phyloP scores from a whole-genome alignment of 768 basidiomycete genomes.

The Tricholomella constricta region DNA sequence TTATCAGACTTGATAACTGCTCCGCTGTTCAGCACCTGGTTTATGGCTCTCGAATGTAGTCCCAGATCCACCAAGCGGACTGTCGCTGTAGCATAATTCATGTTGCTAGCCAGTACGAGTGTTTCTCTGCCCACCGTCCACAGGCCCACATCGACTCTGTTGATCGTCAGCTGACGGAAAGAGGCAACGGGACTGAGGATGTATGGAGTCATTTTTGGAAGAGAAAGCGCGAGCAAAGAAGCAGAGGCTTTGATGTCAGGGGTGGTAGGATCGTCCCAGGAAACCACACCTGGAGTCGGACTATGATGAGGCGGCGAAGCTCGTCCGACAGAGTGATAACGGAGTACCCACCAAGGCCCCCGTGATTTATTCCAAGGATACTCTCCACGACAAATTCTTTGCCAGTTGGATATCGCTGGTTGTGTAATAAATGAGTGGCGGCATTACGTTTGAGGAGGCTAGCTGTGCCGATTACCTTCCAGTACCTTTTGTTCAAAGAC shows the following conservation, averaged over 20 bases:
- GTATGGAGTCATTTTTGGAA: constrained; percentile 48
- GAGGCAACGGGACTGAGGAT: constrained; percentile 44
- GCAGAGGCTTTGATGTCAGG: constrained; percentile 54
- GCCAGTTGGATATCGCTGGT: constrained; percentile 61
- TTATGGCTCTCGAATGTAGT: constrained; percentile 13
- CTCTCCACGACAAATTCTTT: constrained; percentile 68
- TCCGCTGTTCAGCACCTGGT: constrained; percentile 41
- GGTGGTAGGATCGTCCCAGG: constrained; percentile 57
- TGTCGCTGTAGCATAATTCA: constrained; percentile 39
- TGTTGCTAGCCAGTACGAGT: constrained; percentile 54
- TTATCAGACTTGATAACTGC: constrained; percentile 25
- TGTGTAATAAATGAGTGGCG: not conserved
- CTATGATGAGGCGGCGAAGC: not conserved
- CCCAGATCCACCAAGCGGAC: constrained; percentile 36
- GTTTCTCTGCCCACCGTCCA: constrained; percentile 46
- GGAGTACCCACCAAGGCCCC: constrained; percentile 49
- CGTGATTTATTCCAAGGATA: constrained; percentile 70
- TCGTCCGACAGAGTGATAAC: not conserved
- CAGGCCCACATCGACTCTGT: constrained; percentile 49
- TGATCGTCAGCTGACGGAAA: constrained; percentile 41
- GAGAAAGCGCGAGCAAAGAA: constrained; percentile 47
- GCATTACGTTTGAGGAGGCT: not conserved
- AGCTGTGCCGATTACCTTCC: constrained; percentile 38
- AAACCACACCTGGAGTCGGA: constrained; percentile 39
- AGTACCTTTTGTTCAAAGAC: constrained; percentile 37